A percentile compares a stretch with the other conserved stretches of the same genome.
Conservation (phyloP, 2,329 filamentous ascomycete species). For the Penicillium sp. region DNA sequence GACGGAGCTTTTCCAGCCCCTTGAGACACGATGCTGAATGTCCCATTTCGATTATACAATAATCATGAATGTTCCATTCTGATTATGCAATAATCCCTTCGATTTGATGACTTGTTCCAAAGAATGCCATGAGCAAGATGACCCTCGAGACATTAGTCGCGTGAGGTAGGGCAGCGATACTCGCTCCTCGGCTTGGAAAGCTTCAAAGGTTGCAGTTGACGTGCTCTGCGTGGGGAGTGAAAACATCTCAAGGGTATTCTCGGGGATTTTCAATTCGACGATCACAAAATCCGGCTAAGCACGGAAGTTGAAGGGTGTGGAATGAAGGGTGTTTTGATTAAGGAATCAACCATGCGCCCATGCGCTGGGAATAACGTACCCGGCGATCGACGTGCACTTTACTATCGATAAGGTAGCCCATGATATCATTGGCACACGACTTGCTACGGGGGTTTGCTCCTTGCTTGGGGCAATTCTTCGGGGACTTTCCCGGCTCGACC, state of each 20-base stretch:
- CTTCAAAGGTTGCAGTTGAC: constrained; percentile 11
- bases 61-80: too few species aligned
- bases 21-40: background rate
- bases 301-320: constrained; percentile 16
- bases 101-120: background rate
- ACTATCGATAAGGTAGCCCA: background rate
- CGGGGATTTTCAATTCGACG: constrained; percentile 1
- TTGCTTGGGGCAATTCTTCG: background rate
- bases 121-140: background rate
- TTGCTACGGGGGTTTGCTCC: background rate
- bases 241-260: constrained; percentile 9
- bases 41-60: background rate
- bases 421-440: background rate
- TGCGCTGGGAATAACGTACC: too few species aligned
- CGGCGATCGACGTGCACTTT: background rate
- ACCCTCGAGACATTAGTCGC: background rate
- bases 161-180: background rate
- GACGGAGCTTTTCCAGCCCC: background rate
- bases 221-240: constrained; percentile 20
- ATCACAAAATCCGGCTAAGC: constrained; percentile 12
- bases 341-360: too few species aligned
- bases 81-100: background rate
- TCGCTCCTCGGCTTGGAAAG: background rate
- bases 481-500: background rate
- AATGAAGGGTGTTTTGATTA: constrained; percentile 14